Base-by-base conservation (phyloP, 2,329 filamentous ascomycete genomes). In the Trichoderma koningii region DNA sequence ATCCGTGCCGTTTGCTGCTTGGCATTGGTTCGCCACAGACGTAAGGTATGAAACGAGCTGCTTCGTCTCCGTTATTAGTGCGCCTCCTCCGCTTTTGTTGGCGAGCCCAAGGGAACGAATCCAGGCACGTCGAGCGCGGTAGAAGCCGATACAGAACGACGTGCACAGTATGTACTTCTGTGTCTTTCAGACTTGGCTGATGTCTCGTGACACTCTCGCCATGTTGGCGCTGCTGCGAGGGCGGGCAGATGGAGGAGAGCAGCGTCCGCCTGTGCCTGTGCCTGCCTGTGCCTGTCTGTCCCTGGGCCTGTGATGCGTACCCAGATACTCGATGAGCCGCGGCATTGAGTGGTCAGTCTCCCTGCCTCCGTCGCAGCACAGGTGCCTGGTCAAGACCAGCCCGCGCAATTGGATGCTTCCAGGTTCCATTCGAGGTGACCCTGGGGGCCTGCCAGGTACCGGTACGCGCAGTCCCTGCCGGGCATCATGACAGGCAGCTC, bases 171-270 rank as follows among this genome's bases (percentile, higher is more conserved):
- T 34, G 30, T 34, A 17, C 21, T 23, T 23, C 21, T 23, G 21
- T 23, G 21, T 23, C 21, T 23, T 23, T 23, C 51, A 23, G 42
- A 7, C 42, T 48, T 19, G 50, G 56, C 30, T n/a, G 45, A 7
- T 61, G 57, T 52, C 47, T 61, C 47, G 57, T 61, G 57, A 61
- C 52, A 42, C 57, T 15, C 30, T 52, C 57, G 30, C 57, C 47
- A 47, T 61, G 45, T 38, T 34, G 28, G 55, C 55, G 14, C 28
- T 14, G 47, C 19, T 59, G 55, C 55, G 44, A 44, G 28, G 55
- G 21, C 55, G 12, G 42, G 23, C 28, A 23, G 21, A 23, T 23
- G 21, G 21, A 14, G 14, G 45, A 48, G 23, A 23, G 45, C 55
- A 45, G 55, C 28, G 42, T 23, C 21, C 21, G 21, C 21, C 21